A percentile compares a stretch with the other conserved stretches of the same genome.
phyloP scores from a whole-genome alignment of 2,329 filamentous ascomycete genomes.

The Dryadomyces sulphureus region DNA sequence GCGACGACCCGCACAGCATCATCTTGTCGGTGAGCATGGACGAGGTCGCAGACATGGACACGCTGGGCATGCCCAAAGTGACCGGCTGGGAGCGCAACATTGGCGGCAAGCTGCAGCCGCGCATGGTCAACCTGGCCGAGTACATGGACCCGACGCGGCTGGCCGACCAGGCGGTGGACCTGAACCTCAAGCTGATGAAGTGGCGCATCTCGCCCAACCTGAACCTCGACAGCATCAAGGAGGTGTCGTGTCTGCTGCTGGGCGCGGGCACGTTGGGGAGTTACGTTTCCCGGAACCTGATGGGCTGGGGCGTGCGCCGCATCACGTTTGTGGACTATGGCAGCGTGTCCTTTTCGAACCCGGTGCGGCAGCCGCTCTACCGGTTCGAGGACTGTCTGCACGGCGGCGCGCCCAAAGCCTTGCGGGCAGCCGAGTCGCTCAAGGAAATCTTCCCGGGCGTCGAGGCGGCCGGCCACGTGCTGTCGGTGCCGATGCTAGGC shows the following conservation, averaged over 20 bases:
- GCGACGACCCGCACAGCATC: conserved; percentile 70
- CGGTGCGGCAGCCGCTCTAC: conserved; percentile 87
- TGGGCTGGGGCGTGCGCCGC: conserved; percentile 91
- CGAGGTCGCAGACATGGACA: conserved; percentile 24
- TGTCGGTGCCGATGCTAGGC: conserved; percentile 90
- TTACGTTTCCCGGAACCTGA: conserved; percentile 80
- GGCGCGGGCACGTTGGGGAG: conserved; percentile 88
- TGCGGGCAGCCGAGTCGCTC: conserved; percentile 64
- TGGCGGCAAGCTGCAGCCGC: conserved; percentile 60
- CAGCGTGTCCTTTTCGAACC: conserved; percentile 87
- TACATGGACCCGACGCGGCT: conserved; percentile 84
- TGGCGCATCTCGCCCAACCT: conserved; percentile 89
- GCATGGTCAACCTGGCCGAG: conserved; percentile 69
- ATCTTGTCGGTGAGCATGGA: conserved; percentile 54
- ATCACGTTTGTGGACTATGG: conserved; percentile 96
- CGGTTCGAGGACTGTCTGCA: conserved; percentile 76
- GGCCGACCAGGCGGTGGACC: conserved; percentile 85
- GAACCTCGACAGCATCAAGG: conserved; percentile 76
- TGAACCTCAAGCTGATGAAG: conserved; percentile 97
- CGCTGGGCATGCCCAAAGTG: conserved; percentile 61
- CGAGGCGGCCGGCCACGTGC: conserved; percentile 60
- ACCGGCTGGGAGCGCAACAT: conserved; percentile 90
- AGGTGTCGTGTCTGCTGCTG: conserved; percentile 76
- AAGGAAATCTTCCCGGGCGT: conserved; percentile 84
- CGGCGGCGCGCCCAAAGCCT: conserved; percentile 73